Conservation (phyloP, 495 filamentous ascomycete species). For the Aspergillus ostianus region DNA sequence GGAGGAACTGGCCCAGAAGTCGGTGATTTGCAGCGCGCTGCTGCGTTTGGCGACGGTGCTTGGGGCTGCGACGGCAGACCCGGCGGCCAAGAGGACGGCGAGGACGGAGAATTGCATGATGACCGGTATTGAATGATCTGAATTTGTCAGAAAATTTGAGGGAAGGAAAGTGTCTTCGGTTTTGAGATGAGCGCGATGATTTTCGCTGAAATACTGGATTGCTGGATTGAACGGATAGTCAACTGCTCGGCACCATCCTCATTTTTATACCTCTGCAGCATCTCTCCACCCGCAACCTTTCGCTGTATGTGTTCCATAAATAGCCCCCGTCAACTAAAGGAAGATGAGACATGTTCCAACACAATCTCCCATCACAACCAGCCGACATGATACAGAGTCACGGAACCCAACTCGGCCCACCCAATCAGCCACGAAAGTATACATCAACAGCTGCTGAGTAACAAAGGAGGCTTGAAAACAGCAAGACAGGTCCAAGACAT, state of each 20-base stretch:
- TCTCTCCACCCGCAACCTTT: background rate
- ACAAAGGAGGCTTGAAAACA: background rate
- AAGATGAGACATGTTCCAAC: background rate
- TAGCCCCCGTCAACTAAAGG: background rate
- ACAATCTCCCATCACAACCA: background rate
- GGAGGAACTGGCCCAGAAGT: constrained; percentile 14
- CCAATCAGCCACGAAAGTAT: background rate
- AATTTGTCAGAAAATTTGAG: background rate
- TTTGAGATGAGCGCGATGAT: background rate
- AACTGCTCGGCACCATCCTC: background rate
- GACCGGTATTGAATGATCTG: background rate
- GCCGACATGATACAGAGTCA: background rate
- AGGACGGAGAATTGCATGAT: constrained; percentile 24
- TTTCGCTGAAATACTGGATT: background rate
- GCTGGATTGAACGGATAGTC: background rate
- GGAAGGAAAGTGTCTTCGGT: background rate
- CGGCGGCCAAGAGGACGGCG: constrained; percentile 19
- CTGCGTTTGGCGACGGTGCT: constrained; percentile 6
- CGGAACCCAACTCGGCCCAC: background rate
- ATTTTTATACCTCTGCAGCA: background rate
- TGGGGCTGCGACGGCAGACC: constrained; percentile 22
- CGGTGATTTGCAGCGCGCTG: constrained; percentile 19
- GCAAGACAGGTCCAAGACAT: background rate
- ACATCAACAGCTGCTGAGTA: background rate
- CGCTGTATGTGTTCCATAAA: background rate